Conservation (phyloP, 129 eudicot species). For the Lactuca saligna region DNA sequence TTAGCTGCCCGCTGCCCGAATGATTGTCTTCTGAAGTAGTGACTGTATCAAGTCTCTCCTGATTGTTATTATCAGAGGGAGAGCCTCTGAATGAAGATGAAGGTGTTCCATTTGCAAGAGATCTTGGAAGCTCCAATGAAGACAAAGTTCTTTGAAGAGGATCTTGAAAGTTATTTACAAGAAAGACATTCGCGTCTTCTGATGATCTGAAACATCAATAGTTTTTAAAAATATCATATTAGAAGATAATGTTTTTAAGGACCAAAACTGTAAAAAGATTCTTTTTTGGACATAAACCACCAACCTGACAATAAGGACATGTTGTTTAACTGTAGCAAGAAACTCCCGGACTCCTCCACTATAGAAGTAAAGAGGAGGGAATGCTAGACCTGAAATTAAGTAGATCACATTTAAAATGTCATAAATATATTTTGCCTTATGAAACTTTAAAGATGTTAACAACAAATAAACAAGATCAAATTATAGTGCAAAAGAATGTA, state of each 20-base stretch:
- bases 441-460: too few species aligned
- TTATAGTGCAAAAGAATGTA: too few species aligned
- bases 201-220: constrained; percentile 65
- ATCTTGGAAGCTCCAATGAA: constrained; percentile 89
- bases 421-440: neutral
- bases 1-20: constrained; percentile 35
- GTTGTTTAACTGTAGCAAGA: constrained; percentile 78
- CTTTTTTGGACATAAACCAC: constrained; percentile 9
- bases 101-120: constrained; percentile 66
- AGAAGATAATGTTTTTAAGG: neutral
- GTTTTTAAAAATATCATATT: too few species aligned
- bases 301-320: constrained; percentile 78
- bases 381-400: constrained; percentile 68
- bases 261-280: neutral
- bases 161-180: constrained; percentile 92
- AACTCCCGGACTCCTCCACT: constrained; percentile 97
- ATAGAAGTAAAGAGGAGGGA: constrained; percentile 94
- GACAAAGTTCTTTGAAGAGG: constrained; percentile 98
- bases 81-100: constrained; percentile 43
- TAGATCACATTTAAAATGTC: neutral
- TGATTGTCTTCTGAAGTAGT: constrained; percentile 37
- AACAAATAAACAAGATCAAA: constrained; percentile 5
- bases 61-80: constrained; percentile 37
- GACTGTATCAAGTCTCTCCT: constrained; percentile 32
- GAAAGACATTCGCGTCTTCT: constrained; percentile 90